phyloP scores from a whole-genome alignment of 805 yeast genomes.

The Zygotorulaspora danielsina region DNA sequence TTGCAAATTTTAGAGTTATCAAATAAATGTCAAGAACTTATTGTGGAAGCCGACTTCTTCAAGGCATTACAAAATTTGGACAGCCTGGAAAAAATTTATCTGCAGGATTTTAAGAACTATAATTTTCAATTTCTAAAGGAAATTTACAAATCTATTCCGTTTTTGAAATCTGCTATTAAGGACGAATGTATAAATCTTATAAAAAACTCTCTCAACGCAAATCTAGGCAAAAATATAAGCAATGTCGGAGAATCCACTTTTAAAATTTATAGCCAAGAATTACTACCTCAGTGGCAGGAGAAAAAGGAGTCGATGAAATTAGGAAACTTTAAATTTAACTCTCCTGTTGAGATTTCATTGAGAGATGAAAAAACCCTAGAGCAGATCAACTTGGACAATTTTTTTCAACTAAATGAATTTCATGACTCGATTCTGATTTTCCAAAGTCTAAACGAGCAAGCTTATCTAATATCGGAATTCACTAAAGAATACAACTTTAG shows the following conservation, averaged over 20 bases:
- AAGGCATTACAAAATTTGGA: slow-evolving; percentile 82
- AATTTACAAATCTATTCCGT: slow-evolving; percentile 73
- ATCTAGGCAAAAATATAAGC: slow-evolving; percentile 56
- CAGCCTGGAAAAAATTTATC: slow-evolving; percentile 62
- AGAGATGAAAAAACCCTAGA: slow-evolving; percentile 52
- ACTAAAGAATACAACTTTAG: slow-evolving; percentile 68
- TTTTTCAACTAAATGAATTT: slow-evolving; percentile 63
- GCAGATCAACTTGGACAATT: slow-evolving; percentile 33
- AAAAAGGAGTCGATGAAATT: slow-evolving; percentile 53
- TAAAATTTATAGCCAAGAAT: slow-evolving; percentile 53
- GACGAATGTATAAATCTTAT: slow-evolving; percentile 67
- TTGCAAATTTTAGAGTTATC: slow-evolving; percentile 80
- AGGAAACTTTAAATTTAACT: slow-evolving; percentile 61
- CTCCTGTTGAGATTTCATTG: slow-evolving; percentile 78
- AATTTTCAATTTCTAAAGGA: slow-evolving; percentile 60
- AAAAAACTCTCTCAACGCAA: slow-evolving; percentile 58
- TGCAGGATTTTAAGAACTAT: slow-evolving; percentile 66
- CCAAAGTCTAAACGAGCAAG: slow-evolving; percentile 62
- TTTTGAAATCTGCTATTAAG: slow-evolving; percentile 63
- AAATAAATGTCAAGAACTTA: slow-evolving; percentile 77
- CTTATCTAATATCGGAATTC: slow-evolving; percentile 57
- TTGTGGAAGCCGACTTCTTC: slow-evolving; percentile 69
- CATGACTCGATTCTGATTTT: slow-evolving; percentile 82
- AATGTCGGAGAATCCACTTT: slow-evolving; percentile 39
- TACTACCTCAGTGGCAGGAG: slow-evolving; percentile 52